Evolutionary conservation across 176 grass and related monocot genomes (phyloP), one percentile per base, ranked within the genome.

Genomic region (Carex scoparia): DNA sequence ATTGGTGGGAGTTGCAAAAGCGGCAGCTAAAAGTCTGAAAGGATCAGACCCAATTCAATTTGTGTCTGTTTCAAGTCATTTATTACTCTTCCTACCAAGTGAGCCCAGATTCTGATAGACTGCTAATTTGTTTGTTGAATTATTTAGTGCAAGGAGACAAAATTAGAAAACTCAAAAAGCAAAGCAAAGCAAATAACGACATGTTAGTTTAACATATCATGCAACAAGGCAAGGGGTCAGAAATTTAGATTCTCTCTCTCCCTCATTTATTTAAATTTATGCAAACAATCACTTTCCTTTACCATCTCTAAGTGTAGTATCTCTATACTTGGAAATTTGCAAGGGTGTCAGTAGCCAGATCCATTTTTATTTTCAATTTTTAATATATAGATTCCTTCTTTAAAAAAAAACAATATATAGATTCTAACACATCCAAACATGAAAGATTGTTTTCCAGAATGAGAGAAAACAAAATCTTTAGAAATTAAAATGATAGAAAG

Each of bases 1-100:
- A 23, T 8, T 32, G 74, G 27, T 58, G 53, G 6, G 10, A 32
- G 12, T 55, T 58, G 28, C 53, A 79, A 57, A 31, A 79, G 12
- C 13, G 1, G 4, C 12, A 79, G 28, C 35, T 19, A 10, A 79
- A 79, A 57, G 13, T 35, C 74, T 79, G 69, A 58, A 57, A 57
- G 3, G 12, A 79, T 79, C 51, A 79, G 28, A 28, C 23, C 28
- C 74, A 58, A 79, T 79, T 76, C 10, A 76, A 76, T 55, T 31
- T 4, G 4, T 12, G 72, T 55, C 72, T 54, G 72, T 54, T 7
- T 48, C 72, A 14, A 54, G 51, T 54, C 74, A 79, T 79, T 79
- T 79, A 79, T 79, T 58, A 37, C 53, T 58, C 74, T 79, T 79
- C 74, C 74, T 58, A 79, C 49, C 53, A 79, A 58, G 51, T 33